phyloP scores from a whole-genome alignment of 345 rosid species.

The Cochlearia excelsa region DNA sequence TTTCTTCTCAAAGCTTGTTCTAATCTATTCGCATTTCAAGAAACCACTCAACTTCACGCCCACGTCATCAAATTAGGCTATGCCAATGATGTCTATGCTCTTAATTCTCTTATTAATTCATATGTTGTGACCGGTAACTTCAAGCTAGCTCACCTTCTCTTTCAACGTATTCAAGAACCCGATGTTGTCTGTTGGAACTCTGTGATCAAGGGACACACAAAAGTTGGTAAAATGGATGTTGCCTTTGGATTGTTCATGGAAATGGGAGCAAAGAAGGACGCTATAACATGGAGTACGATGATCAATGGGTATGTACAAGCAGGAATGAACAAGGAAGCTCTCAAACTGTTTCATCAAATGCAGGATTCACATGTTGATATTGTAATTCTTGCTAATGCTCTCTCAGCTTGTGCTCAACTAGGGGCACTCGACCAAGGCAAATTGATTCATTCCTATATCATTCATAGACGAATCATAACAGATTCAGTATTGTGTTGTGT shows the following conservation, averaged over 20 bases:
- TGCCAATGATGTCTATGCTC: constrained; percentile 40
- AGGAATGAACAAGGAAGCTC: constrained; percentile 65
- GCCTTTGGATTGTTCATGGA: constrained; percentile 44
- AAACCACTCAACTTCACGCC: constrained; percentile 56
- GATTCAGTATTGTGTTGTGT: constrained; percentile 54
- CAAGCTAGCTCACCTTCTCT: constrained; percentile 43
- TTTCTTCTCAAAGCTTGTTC: constrained; percentile 75
- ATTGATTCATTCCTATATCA: constrained; percentile 62
- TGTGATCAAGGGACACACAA: constrained; percentile 54
- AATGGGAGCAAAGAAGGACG: constrained; percentile 45
- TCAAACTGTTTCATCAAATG: constrained; percentile 59
- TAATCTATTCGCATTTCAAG: constrained; percentile 39
- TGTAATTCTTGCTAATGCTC: constrained; percentile 45
- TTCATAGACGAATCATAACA: constrained; percentile 23
- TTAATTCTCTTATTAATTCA: constrained; percentile 55
- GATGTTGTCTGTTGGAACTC: constrained; percentile 76
- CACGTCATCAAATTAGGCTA: constrained; percentile 55
- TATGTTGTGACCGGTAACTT: constrained; percentile 46
- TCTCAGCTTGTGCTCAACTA: constrained; percentile 71
- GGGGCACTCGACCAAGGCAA: constrained; percentile 77
- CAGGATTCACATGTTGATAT: constrained; percentile 55
- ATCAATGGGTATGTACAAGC: constrained; percentile 55
- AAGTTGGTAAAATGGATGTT: constrained; percentile 40
- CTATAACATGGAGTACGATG: constrained; percentile 65
- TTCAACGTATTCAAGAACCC: constrained; percentile 38